These are phyloP conservation scores for Edaphochlamys debaryana DNA, from an alignment of 139 green algal genomes.

Conservation along the genomic window DNA sequence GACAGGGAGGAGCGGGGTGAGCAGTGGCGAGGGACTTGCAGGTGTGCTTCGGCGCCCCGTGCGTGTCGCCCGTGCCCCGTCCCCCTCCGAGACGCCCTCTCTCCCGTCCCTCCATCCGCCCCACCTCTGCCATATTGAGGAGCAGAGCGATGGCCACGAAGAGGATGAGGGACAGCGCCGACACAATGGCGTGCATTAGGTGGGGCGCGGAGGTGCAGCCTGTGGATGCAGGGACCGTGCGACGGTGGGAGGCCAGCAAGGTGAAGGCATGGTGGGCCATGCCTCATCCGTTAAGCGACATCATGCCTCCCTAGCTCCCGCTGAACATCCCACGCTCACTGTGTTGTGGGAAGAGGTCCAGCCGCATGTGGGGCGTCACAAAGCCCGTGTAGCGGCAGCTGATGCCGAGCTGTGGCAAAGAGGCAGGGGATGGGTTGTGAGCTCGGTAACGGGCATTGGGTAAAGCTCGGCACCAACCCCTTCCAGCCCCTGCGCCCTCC, in stretches of 20 bases:
- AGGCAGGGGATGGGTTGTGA: not conserved
- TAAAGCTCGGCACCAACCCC: not conserved
- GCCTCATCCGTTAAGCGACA: not conserved
- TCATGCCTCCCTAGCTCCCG: too few relatives aligned
- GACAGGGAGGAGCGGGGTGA: too few relatives aligned
- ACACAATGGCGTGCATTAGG: not conserved
- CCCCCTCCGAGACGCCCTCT: too few relatives aligned
- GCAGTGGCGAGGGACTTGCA: too few relatives aligned
- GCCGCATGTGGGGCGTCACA: not conserved
- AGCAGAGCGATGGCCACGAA: not conserved
- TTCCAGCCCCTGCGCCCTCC: too few relatives aligned
- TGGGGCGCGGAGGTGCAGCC: not conserved
- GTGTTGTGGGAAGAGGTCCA: slow-evolving; percentile 9
- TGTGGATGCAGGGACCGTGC: not conserved
- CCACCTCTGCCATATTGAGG: not conserved
- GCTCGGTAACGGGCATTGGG: not conserved
- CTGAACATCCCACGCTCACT: slow-evolving; percentile 1
- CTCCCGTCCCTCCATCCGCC: too few relatives aligned
- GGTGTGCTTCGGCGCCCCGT: too few relatives aligned
- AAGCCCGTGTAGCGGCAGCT: not conserved
- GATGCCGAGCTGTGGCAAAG: not conserved
- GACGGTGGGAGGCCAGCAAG: not conserved
- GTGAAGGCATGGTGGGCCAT: not conserved
- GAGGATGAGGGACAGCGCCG: not conserved
- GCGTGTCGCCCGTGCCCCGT: too few relatives aligned